Percentiles rank a stretch among this genome's conserved stretches.
phyloP scores from a whole-genome alignment of 2,329 filamentous ascomycete species.

The Sporothrix brasiliensis region DNA sequence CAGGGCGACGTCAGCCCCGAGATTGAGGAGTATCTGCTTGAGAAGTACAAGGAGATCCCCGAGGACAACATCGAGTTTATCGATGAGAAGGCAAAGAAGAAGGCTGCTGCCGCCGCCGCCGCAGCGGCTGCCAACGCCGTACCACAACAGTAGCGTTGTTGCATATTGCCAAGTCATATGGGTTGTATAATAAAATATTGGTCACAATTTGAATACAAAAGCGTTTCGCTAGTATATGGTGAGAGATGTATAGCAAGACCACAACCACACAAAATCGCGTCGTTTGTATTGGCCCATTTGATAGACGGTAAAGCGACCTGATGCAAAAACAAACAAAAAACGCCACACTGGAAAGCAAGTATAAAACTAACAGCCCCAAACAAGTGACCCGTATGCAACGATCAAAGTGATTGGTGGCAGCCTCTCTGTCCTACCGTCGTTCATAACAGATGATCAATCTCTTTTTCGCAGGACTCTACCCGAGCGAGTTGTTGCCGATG shows the following conservation, averaged over 20 bases:
- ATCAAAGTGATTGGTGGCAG: constrained; percentile 1
- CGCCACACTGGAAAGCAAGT: neutral
- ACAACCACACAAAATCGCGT: too few relatives aligned
- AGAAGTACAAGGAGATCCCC: constrained; percentile 87
- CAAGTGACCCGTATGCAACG: neutral
- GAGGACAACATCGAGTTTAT: constrained; percentile 94
- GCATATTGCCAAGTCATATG: neutral
- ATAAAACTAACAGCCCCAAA: neutral
- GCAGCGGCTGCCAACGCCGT: constrained; percentile 21
- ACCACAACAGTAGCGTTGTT: constrained; percentile 1
- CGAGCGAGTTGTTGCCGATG: constrained; percentile 44
- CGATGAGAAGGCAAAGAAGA: constrained; percentile 96
- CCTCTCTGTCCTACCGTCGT: neutral
- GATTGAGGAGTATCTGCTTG: constrained; percentile 84
- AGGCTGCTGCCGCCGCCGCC: constrained; percentile 41
- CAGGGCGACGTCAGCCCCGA: constrained; percentile 97
- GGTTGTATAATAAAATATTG: neutral
- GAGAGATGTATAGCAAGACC: neutral
- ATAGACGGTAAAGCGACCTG: neutral
- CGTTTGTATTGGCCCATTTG: neutral
- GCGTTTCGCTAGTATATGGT: neutral
- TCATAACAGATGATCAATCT: constrained; percentile 41
- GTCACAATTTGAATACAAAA: constrained; percentile 4
- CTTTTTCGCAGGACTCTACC: constrained; percentile 61
- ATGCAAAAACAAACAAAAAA: constrained; percentile 1